Conservation (phyloP, 1,139 yeast genomes). For the Pichia sp. region DNA sequence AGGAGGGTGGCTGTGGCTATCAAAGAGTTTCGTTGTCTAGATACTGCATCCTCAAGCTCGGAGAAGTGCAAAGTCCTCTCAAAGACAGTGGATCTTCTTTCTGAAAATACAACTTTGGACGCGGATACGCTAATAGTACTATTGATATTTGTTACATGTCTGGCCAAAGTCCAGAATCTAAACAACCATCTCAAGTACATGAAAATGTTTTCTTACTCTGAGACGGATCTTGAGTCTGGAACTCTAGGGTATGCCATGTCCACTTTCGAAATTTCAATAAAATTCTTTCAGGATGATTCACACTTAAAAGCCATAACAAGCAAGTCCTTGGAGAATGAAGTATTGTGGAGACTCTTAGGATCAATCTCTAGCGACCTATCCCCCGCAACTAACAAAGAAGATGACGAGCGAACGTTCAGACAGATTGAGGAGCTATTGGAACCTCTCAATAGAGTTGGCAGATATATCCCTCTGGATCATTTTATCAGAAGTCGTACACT, state of each 20-base stretch:
- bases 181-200: constrained; percentile 63
- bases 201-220: constrained; percentile 48
- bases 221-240: constrained; percentile 20
- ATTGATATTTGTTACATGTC: constrained; percentile 62
- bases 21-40: constrained; percentile 43
- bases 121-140: constrained; percentile 80
- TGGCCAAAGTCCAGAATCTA: constrained; percentile 51
- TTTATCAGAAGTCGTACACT: constrained; percentile 44
- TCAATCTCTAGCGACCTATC: constrained; percentile 21
- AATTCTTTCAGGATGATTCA: constrained; percentile 43
- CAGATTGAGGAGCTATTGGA: constrained; percentile 12
- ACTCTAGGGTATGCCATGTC: constrained; percentile 54
- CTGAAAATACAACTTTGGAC: constrained; percentile 40
- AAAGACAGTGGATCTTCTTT: constrained; percentile 47
- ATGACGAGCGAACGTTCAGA: constrained; percentile 12
- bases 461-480: constrained; percentile 32
- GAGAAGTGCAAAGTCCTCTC: constrained; percentile 48
- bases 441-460: constrained; percentile 20
- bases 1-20: constrained; percentile 48
- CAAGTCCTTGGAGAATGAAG: constrained; percentile 40
- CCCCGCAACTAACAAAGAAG: constrained; percentile 14
- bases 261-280: constrained; percentile 76
- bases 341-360: constrained; percentile 50
- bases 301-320: constrained; percentile 31
- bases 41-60: constrained; percentile 43